Evolutionary conservation across 192 early-diverging fungal genomes (phyloP), one percentile per base, ranked within the genome.

Genomic region (Geosiphon pyriformis): DNA sequence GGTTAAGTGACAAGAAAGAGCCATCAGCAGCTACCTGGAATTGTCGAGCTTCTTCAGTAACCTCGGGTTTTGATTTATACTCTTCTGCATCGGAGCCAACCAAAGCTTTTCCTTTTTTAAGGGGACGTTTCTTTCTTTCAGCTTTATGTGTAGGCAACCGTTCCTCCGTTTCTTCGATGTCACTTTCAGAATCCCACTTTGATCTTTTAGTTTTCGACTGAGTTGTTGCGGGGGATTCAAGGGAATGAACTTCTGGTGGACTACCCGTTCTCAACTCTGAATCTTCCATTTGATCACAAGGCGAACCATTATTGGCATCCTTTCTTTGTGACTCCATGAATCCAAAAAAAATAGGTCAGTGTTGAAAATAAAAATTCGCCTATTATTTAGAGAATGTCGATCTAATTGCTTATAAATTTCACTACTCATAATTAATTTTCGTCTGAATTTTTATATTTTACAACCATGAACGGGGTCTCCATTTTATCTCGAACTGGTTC

Each of bases 151-250:
- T 26, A 18, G n/a, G n/a, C n/a, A n/a, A n/a, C n/a, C n/a, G n/a
- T n/a, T 15, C 33, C 48, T 49, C 60, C 30, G 60, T 4, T 31
- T 61, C 60, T 47, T 47, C 46, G 15, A 35, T 59, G 3, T 61
- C 60, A 49, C 60, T 61, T 61, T 61, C 60, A 23, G 60, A 61
- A 2, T 61, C 60, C 60, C 60, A 61, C 26, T 61, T 61, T 48
- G 60, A 61, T 47, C 33, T 61, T 48, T 61, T 61, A 1, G 42
- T 61, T 61, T 61, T 61, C 48, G 37, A 17, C 48, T 48, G n/a
- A n/a, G n/a, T 46, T 53, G 51, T 26, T 3, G 51, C 4, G 7
- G 57, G 57, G 12, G 57, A 34, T 1, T 59, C 57, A 18, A 33
- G 32, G n/a, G 31, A 8, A 1, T 59, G 57, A 1, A 37, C 57